phyloP scores from a whole-genome alignment of 805 yeast genomes.

The Yarrowia sp. region DNA sequence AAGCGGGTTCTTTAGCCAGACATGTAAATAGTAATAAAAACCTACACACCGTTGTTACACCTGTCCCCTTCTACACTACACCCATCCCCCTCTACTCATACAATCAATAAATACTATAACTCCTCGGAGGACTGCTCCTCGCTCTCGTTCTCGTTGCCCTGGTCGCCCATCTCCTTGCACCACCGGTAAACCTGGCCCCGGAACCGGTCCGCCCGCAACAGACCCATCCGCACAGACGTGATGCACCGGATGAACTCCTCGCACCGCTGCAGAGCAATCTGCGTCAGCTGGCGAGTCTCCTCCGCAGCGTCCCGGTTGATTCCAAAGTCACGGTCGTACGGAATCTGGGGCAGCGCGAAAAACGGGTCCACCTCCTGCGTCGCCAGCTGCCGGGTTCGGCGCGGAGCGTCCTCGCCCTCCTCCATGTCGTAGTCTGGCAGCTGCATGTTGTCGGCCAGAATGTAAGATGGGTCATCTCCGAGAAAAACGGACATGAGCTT shows the following conservation, averaged over 20 bases:
- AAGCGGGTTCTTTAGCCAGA: not conserved
- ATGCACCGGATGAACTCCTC: slow-evolving; percentile 84
- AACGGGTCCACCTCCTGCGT: slow-evolving; percentile 53
- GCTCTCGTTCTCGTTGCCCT: slow-evolving; percentile 44
- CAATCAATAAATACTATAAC: not conserved
- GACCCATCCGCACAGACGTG: slow-evolving; percentile 65
- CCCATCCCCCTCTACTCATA: not conserved
- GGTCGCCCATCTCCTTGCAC: slow-evolving; percentile 82
- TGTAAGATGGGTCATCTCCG: slow-evolving; percentile 78
- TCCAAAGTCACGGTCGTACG: slow-evolving; percentile 49
- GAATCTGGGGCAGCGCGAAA: slow-evolving; percentile 57
- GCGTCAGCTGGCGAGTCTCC: slow-evolving; percentile 68
- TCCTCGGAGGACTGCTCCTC: slow-evolving; percentile 39
- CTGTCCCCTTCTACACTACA: too few species aligned
- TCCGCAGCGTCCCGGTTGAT: slow-evolving; percentile 57
- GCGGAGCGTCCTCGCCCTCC: slow-evolving; percentile 25
- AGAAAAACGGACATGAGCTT: slow-evolving; percentile 72
- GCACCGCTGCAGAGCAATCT: slow-evolving; percentile 73
- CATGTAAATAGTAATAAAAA: not conserved
- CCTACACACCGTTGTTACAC: not conserved
- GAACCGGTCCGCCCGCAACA: slow-evolving; percentile 73
- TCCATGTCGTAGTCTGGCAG: slow-evolving; percentile 55
- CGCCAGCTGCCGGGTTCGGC: slow-evolving; percentile 34
- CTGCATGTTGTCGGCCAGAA: slow-evolving; percentile 60
- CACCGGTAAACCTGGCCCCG: slow-evolving; percentile 69